A percentile compares a stretch with the other conserved stretches of the same genome.
Evolutionary conservation across 140 eudicot genomes (phyloP).

Genomic region (Oenanthe javanica): DNA sequence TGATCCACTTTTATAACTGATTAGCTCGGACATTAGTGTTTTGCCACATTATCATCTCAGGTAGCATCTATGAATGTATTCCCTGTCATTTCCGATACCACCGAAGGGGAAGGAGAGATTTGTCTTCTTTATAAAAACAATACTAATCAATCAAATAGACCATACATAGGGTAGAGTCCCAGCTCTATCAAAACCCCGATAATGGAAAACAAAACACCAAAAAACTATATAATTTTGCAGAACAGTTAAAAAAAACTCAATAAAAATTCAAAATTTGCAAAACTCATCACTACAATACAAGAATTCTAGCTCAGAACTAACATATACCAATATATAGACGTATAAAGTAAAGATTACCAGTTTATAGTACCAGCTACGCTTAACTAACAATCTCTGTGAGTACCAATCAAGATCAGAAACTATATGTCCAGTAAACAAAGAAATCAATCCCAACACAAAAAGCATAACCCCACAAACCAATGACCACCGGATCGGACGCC

Average conservation of each 20-base stretch:
- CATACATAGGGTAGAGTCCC: neutral
- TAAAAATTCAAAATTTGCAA: neutral
- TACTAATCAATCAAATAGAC: neutral
- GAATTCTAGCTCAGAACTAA: neutral
- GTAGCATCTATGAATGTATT: neutral
- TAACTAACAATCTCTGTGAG: conserved; percentile 49
- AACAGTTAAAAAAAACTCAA: neutral
- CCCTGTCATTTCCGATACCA: neutral
- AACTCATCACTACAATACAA: neutral
- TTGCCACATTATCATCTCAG: neutral
- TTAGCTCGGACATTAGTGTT: neutral
- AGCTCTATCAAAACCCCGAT: neutral
- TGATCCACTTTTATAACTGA: neutral
- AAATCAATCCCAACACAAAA: conserved; percentile 68
- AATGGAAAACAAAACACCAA: neutral
- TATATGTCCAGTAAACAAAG: conserved; percentile 74
- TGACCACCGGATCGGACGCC: conserved; percentile 72
- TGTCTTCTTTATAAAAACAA: neutral
- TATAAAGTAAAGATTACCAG: conserved; percentile 30
- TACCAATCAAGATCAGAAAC: conserved; percentile 85
- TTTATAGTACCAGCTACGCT: conserved; percentile 45
- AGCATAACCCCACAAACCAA: conserved; percentile 77
- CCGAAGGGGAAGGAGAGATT: neutral
- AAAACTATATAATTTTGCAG: neutral
- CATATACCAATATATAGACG: neutral